phyloP scores from a whole-genome alignment of 768 basidiomycete genomes.

The Phylloporus sp. region DNA sequence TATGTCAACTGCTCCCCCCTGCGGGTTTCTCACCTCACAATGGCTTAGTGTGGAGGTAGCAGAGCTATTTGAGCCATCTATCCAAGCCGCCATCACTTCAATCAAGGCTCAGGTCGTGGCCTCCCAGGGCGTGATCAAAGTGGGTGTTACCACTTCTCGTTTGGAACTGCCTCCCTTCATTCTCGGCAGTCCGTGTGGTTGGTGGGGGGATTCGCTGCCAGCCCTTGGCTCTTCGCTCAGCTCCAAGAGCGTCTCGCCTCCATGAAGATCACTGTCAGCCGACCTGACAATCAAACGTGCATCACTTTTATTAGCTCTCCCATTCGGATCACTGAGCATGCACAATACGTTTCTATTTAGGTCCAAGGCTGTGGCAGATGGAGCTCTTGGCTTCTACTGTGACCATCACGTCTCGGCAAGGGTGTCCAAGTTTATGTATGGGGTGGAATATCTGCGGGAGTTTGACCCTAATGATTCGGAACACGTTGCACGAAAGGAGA shows the following conservation, averaged over 20 bases:
- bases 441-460: conserved; percentile 73
- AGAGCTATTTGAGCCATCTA: conserved; percentile 74
- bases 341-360: conserved; percentile 33
- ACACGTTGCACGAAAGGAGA: conserved; percentile 58
- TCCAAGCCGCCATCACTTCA: conserved; percentile 65
- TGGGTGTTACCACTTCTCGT: conserved; percentile 19
- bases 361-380: conserved; percentile 82
- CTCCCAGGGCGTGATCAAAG: conserved; percentile 64
- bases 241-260: conserved; percentile 64
- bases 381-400: conserved; percentile 80
- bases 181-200: conserved; percentile 67
- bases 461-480: conserved; percentile 63
- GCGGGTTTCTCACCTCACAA: conserved; percentile 1
- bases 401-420: conserved; percentile 82
- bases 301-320: conserved; percentile 18
- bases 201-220: conserved; percentile 81
- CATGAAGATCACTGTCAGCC: conserved; percentile 56
- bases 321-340: background rate
- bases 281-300: conserved; percentile 79
- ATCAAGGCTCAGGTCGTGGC: conserved; percentile 70
- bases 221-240: conserved; percentile 75
- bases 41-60: conserved; percentile 47
- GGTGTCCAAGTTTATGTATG: conserved; percentile 79
- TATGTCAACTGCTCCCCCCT: conserved; percentile 32
- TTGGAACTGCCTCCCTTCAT: conserved; percentile 6